Evolutionary conservation across 805 yeast species (phyloP).

Genomic region (Kockiozyma suomiensis): DNA sequence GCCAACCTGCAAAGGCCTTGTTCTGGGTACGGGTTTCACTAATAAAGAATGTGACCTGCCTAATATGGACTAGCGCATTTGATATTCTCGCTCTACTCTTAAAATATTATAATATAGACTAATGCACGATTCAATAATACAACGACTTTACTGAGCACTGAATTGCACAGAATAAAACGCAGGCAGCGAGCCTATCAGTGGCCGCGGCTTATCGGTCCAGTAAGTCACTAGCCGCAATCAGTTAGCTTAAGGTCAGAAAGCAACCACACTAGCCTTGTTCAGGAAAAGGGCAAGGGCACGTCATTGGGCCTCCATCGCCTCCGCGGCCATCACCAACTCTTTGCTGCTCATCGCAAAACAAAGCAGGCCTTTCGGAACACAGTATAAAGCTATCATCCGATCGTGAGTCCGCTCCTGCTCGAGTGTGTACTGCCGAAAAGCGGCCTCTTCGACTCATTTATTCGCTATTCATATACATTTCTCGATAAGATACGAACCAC

Average conservation of each 20-base stretch:
- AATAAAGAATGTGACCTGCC: background rate
- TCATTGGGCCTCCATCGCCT: background rate
- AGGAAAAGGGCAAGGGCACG: constrained; percentile 3
- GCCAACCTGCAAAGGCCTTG: too few species aligned
- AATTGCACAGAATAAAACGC: background rate
- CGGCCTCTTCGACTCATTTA: background rate
- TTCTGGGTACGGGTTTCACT: too few species aligned
- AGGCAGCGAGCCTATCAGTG: constrained; percentile 7
- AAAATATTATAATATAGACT: too few species aligned
- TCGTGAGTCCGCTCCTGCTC: background rate
- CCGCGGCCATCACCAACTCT: constrained; percentile 1
- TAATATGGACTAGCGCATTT: background rate
- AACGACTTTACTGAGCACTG: too few species aligned
- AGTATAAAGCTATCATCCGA: background rate
- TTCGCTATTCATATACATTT: background rate
- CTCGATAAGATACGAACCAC: background rate
- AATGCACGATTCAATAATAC: too few species aligned
- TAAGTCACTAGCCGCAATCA: background rate
- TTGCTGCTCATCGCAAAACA: constrained; percentile 1
- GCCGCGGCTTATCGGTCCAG: constrained; percentile 10
- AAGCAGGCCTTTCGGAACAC: background rate
- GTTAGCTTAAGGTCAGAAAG: too few species aligned
- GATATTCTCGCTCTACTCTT: too few species aligned
- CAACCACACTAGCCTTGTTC: too few species aligned
- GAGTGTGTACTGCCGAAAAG: background rate